Evolutionary conservation across 371 early-diverging fungal genomes (phyloP).

Genomic region (Rhizopus stolonifer): DNA sequence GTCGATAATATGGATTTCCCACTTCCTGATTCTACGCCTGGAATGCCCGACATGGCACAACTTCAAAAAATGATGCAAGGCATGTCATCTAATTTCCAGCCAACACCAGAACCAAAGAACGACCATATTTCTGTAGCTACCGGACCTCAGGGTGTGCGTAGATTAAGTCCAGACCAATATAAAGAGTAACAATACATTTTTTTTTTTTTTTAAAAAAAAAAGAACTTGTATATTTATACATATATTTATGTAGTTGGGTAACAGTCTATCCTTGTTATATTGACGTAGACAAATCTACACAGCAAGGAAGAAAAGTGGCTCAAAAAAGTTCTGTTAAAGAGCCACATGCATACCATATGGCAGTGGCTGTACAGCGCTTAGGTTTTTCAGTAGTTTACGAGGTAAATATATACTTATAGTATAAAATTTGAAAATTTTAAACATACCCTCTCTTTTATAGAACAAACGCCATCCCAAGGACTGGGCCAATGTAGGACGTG

Average conservation of each 20-base stretch:
- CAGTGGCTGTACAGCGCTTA: conserved; percentile 57
- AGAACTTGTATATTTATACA: background rate
- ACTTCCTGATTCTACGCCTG: conserved; percentile 44
- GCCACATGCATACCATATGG: conserved; percentile 69
- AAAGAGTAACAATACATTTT: conserved; percentile 22
- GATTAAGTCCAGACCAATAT: conserved; percentile 40
- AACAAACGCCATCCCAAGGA: conserved; percentile 59
- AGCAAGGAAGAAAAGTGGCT: conserved; percentile 54
- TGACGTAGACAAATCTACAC: conserved; percentile 51
- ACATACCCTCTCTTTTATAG: no score
- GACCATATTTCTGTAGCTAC: conserved; percentile 31
- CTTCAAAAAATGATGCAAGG: conserved; percentile 32
- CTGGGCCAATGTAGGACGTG: conserved; percentile 63
- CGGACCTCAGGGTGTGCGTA: conserved; percentile 37
- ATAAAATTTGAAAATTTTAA: no score
- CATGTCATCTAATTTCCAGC: background rate
- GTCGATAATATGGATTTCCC: conserved; percentile 73
- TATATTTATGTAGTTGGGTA: conserved; percentile 53
- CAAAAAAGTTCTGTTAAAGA: conserved; percentile 49
- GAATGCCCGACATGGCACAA: conserved; percentile 35
- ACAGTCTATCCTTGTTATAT: conserved; percentile 70
- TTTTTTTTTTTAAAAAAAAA: background rate
- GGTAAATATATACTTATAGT: no score
- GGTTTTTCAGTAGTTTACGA: conserved; percentile 62
- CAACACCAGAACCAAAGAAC: conserved; percentile 4